Conservation (phyloP, 176 grass and related monocot genomes). For the Oryza punctata region DNA sequence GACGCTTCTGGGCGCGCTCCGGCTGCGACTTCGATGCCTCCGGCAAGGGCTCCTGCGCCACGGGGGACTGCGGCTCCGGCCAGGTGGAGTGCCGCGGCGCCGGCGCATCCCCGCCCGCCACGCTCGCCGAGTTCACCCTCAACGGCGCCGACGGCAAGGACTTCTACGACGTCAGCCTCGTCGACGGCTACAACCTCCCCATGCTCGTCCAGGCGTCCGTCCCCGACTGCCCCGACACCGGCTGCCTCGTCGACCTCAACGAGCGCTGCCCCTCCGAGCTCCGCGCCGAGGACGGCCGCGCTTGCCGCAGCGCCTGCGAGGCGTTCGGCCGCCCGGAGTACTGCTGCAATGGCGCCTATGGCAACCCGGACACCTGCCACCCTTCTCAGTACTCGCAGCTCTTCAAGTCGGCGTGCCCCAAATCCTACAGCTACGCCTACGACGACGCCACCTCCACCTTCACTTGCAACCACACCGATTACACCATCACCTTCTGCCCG, state of each 20-base stretch:
- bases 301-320: slow-evolving; percentile 80
- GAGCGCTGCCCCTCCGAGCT: slow-evolving; percentile 73
- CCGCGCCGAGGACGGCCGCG: slow-evolving; percentile 53
- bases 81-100: slow-evolving; percentile 70
- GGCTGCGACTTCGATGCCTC: slow-evolving; percentile 62
- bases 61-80: slow-evolving; percentile 85
- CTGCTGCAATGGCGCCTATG: slow-evolving; percentile 87
- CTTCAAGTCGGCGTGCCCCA: slow-evolving; percentile 91
- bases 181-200: slow-evolving; percentile 91
- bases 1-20: slow-evolving; percentile 88
- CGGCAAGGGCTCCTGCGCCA: slow-evolving; percentile 71
- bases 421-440: slow-evolving; percentile 93
- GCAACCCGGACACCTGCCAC: slow-evolving; percentile 72
- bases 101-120: slow-evolving; percentile 69
- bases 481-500: slow-evolving; percentile 96
- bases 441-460: slow-evolving; percentile 95
- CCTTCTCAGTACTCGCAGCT: slow-evolving; percentile 90
- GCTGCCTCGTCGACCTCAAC: slow-evolving; percentile 79
- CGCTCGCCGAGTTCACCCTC: slow-evolving; percentile 95
- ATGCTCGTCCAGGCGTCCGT: slow-evolving; percentile 61
- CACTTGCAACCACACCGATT: slow-evolving; percentile 79
- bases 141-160: slow-evolving; percentile 53
- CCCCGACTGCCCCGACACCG: slow-evolving; percentile 56
- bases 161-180: slow-evolving; percentile 98
- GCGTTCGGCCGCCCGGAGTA: slow-evolving; percentile 77